Conservation (phyloP, 108 stramenopile genomes). For the Skeletonema grethae region DNA sequence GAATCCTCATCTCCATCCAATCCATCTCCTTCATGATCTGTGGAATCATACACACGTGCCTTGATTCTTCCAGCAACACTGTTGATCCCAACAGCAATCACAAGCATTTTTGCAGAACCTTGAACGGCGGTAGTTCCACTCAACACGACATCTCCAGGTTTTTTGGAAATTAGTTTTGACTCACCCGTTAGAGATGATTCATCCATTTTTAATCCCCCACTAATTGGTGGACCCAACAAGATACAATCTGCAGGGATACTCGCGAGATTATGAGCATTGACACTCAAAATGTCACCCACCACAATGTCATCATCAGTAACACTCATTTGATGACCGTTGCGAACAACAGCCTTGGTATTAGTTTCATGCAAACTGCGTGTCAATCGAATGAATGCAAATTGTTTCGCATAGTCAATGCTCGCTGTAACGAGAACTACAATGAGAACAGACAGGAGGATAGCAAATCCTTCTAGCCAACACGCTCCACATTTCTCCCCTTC, state of each 20-base stretch:
- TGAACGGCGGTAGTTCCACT: slow-evolving; percentile 73
- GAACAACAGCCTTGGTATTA: slow-evolving; percentile 88
- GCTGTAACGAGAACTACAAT: slow-evolving; percentile 94
- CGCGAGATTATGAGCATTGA: slow-evolving; percentile 85
- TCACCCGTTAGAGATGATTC: slow-evolving; percentile 96
- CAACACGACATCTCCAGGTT: slow-evolving; percentile 71
- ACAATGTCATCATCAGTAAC: slow-evolving; percentile 90
- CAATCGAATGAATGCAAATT: slow-evolving; percentile 92
- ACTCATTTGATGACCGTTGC: slow-evolving; percentile 74
- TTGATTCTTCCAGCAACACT: slow-evolving; percentile 87
- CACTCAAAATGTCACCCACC: slow-evolving; percentile 95
- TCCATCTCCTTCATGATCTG: slow-evolving; percentile 68
- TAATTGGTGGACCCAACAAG: slow-evolving; percentile 77
- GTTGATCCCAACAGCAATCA: slow-evolving; percentile 89
- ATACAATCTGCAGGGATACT: slow-evolving; percentile 95
- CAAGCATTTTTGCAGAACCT: slow-evolving; percentile 86
- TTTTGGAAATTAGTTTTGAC: slow-evolving; percentile 84
- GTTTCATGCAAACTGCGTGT: slow-evolving; percentile 70
- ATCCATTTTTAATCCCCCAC: slow-evolving; percentile 87
- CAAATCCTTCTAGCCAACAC: slow-evolving; percentile 95
- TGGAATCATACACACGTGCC: slow-evolving; percentile 79
- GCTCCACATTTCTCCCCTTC: slow-evolving; percentile 67
- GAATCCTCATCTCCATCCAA: slow-evolving; percentile 73
- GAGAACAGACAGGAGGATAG: slow-evolving; percentile 87
- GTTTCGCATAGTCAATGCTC: slow-evolving; percentile 92